phyloP scores from a whole-genome alignment of 2,329 filamentous ascomycete species.

The Aspergillus fumigatus region DNA sequence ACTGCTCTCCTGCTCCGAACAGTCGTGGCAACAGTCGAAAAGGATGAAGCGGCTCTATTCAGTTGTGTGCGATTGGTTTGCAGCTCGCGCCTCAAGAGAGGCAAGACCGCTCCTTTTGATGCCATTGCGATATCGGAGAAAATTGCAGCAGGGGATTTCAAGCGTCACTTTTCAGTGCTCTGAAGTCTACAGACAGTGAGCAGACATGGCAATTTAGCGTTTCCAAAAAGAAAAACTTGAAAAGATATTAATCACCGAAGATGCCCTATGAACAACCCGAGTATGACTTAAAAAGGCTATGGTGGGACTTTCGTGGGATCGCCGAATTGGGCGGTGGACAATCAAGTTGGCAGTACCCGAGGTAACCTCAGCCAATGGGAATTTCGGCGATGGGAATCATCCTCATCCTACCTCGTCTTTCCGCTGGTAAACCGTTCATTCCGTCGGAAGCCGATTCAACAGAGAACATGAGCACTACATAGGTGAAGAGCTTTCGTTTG shows the following conservation, averaged over 20 bases:
- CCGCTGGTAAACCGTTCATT: constrained; percentile 3
- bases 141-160: not conserved
- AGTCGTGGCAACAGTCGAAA: constrained; percentile 19
- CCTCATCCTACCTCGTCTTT: not conserved
- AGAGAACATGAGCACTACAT: not conserved
- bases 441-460: not conserved
- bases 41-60: constrained; percentile 22
- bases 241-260: not conserved
- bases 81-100: constrained; percentile 40
- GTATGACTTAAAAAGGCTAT: not conserved
- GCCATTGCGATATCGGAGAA: constrained; percentile 29
- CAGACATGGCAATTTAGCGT: constrained; percentile 10
- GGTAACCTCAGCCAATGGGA: constrained; percentile 25
- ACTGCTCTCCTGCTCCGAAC: constrained; percentile 14
- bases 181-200: not conserved
- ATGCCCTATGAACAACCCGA: not conserved
- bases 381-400: constrained; percentile 22
- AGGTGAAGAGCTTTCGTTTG: not conserved
- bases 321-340: constrained; percentile 2
- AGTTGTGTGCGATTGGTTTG: constrained; percentile 27
- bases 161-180: not conserved
- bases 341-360: constrained; percentile 22
- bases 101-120: constrained; percentile 37
- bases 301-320: not conserved
- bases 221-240: not conserved